Evolutionary conservation across 305 asterid genomes (phyloP).

Genomic region (Caryopteris hybrid): DNA sequence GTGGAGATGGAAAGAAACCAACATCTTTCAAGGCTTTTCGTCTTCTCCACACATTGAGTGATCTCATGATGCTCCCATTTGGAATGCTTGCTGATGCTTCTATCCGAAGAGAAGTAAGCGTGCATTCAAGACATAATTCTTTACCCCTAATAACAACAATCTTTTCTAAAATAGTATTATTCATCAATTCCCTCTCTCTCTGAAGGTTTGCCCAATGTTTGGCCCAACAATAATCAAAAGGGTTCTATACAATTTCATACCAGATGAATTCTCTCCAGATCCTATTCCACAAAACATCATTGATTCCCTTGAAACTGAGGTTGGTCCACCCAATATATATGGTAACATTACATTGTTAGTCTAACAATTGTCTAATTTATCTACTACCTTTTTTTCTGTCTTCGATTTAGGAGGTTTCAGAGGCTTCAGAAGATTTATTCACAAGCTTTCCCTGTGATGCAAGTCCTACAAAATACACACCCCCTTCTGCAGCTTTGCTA

Average conservation of each 20-base stretch:
- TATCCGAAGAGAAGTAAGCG: conserved; percentile 69
- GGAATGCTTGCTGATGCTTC: conserved; percentile 83
- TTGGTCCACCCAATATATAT: conserved; percentile 11
- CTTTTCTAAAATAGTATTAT: not conserved
- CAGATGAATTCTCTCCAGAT: conserved; percentile 88
- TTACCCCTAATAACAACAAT: not conserved
- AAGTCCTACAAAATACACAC: conserved; percentile 49
- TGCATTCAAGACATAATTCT: not conserved
- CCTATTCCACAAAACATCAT: conserved; percentile 69
- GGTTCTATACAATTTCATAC: conserved; percentile 61
- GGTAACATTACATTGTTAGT: not conserved
- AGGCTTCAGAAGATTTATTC: conserved; percentile 32
- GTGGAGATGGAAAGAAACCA: conserved; percentile 31
- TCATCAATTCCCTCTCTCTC: not conserved
- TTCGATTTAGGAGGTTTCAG: conserved; percentile 44
- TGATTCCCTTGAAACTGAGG: conserved; percentile 72
- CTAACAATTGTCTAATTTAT: not conserved
- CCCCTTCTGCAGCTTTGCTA: conserved; percentile 66
- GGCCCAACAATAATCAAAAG: conserved; percentile 67
- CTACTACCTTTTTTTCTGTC: not conserved
- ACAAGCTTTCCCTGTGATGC: conserved; percentile 61
- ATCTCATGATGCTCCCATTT: conserved; percentile 93
- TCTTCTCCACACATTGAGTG: conserved; percentile 84
- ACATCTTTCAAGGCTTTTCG: conserved; percentile 68
- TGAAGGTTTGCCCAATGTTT: conserved; percentile 80